Evolutionary conservation across 1,284 basidiomycete species (phyloP), one percentile per base, ranked within the genome.

Genomic region (Apiotrichum gracile): DNA sequence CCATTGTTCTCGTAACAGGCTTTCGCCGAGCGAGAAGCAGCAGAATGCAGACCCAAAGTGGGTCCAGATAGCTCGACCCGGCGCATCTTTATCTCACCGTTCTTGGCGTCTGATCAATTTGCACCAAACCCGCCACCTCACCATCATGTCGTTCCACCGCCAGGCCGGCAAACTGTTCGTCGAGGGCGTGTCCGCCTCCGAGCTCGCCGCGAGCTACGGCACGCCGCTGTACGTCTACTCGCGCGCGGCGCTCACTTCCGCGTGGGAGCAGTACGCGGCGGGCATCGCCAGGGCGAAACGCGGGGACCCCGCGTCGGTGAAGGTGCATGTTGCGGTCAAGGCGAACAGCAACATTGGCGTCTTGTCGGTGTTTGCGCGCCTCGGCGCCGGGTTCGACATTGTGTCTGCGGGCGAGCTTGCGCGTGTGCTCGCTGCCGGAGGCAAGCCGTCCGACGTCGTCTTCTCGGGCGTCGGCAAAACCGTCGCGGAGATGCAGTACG

Each of bases 181-280:
- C 21, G 53, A 54, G 44, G 53, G 53, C 16, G 53, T 54, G 10
- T 27, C 48, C 1, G 43, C 19, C 12, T 10, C 43, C 25, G 4
- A 27, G 1, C 48, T 54, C 10, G 53, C 53, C 1, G 19, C 27
- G 9, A 3, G 21, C 10, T 22, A 54, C 48, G 48, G 48, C 43
- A 54, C 53, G 9, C 53, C 53, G 25, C 44, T 54, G 8, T 54
- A 54, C 44, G 53, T 54, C 38, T 54, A 54, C 53, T 54, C 53
- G 19, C 53, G 48, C 17, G 19, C 19, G 3, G 53, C 53, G 6
- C 39, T 54, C 24, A 42, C 48, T 1, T 21, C 21, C 4, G 48
- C 53, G 4, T 54, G 49, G 48, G 38, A 42, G 0, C 47, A 29
- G 2, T 54, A 49, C 25, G 31, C 31, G 1, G 38, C 47, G 0